Conservation (phyloP, 148 eudicot genomes). For the Cornus kousa region DNA sequence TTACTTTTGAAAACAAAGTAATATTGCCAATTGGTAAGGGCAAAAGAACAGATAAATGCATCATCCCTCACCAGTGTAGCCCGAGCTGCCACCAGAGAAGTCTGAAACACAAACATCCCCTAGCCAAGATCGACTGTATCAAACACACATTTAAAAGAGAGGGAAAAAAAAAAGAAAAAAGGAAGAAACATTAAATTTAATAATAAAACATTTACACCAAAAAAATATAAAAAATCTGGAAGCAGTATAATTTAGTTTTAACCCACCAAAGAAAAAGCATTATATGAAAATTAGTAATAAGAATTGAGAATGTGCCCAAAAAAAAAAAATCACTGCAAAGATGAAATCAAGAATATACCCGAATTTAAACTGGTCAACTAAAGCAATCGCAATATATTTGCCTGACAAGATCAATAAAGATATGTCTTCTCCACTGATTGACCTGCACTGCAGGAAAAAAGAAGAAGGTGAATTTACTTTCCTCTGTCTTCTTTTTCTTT, state of each 20-base stretch:
- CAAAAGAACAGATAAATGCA: not conserved
- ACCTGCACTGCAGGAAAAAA: slow-evolving; percentile 82
- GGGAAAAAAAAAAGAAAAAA: not conserved
- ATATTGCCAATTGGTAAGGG: not conserved
- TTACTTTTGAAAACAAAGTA: not conserved
- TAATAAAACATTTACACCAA: not conserved
- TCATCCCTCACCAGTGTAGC: slow-evolving; percentile 66
- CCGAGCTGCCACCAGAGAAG: slow-evolving; percentile 47
- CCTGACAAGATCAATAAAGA: slow-evolving; percentile 79
- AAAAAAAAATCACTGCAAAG: not conserved
- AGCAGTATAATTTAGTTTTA: not conserved
- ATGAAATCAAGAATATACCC: slow-evolving; percentile 39
- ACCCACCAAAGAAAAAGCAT: too few relatives aligned
- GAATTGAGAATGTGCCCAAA: not conserved
- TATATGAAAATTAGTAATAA: not conserved
- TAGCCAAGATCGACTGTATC: slow-evolving; percentile 60
- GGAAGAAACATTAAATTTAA: not conserved
- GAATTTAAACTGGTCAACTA: slow-evolving; percentile 84
- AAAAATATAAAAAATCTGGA: not conserved
- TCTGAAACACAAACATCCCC: slow-evolving; percentile 60
- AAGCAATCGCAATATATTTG: slow-evolving; percentile 74
- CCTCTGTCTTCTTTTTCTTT: too few relatives aligned
- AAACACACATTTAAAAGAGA: not conserved
- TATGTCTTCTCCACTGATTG: slow-evolving; percentile 70
- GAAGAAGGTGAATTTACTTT: slow-evolving; percentile 26